Evolutionary conservation across 2,329 filamentous ascomycete species (phyloP).

Genomic region (Sphaerulina populicola): DNA sequence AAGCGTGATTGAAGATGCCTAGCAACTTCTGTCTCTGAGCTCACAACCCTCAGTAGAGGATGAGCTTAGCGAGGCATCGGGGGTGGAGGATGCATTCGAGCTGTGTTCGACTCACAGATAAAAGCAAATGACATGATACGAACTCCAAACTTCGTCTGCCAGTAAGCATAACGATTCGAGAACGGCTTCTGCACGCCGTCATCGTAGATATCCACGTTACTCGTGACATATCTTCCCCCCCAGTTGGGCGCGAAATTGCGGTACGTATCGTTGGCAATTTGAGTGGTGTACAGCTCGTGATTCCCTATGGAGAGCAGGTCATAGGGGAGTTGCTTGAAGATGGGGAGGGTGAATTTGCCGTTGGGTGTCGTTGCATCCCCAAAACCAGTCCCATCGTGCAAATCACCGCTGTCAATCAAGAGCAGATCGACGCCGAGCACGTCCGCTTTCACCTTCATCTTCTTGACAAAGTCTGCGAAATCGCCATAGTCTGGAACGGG

Average conservation of each 20-base stretch:
- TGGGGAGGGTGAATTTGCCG: slow-evolving; percentile 46
- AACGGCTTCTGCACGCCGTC: slow-evolving; percentile 28
- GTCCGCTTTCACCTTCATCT: slow-evolving; percentile 52
- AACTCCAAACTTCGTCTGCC: slow-evolving; percentile 42
- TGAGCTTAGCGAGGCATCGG: too few relatives aligned
- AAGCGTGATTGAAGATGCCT: too few relatives aligned
- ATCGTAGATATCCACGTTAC: slow-evolving; percentile 44
- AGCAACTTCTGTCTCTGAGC: too few relatives aligned
- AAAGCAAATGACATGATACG: slow-evolving; percentile 49
- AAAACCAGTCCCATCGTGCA: slow-evolving; percentile 59
- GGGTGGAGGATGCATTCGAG: too few relatives aligned
- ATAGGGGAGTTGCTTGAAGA: slow-evolving; percentile 42
- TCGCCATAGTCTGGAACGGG: slow-evolving; percentile 51
- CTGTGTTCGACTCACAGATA: slow-evolving; percentile 23
- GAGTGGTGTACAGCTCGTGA: slow-evolving; percentile 57
- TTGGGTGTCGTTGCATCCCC: slow-evolving; percentile 45
- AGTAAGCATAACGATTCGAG: slow-evolving; percentile 42
- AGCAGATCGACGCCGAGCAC: slow-evolving; percentile 52
- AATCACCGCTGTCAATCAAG: slow-evolving; percentile 54
- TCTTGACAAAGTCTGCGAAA: slow-evolving; percentile 52
- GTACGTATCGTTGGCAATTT: slow-evolving; percentile 55
- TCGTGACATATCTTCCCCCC: slow-evolving; percentile 46
- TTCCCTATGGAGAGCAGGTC: slow-evolving; percentile 52
- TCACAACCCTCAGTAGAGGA: too few relatives aligned
- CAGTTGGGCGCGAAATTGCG: slow-evolving; percentile 52